Conservation (phyloP, 2,329 filamentous ascomycete species). For the Pestalotiopsis sp. region DNA sequence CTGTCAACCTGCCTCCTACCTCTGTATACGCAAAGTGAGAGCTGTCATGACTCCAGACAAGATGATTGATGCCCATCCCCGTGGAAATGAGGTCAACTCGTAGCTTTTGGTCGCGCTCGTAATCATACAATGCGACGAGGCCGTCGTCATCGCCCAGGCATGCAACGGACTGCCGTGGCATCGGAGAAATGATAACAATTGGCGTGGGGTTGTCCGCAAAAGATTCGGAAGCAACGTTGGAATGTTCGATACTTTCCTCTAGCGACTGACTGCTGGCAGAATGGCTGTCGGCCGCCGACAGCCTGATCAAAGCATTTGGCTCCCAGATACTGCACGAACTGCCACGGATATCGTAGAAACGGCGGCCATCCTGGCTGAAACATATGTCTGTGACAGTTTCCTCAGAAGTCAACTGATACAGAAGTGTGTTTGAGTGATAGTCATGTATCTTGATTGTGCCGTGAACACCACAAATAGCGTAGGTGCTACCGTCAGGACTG, state of each 20-base stretch:
- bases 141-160: conserved; percentile 8
- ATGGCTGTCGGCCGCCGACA: conserved; percentile 2
- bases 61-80: conserved; percentile 1
- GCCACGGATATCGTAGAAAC: conserved; percentile 24
- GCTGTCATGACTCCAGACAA: conserved; percentile 8
- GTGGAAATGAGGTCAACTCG: conserved; percentile 8
- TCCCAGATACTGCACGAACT: conserved; percentile 28
- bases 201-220: conserved; percentile 1
- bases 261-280: background rate
- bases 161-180: background rate
- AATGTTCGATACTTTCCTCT: background rate
- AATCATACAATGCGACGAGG: conserved; percentile 6
- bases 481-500: conserved; percentile 21
- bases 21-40: conserved; percentile 7
- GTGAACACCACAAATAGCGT: conserved; percentile 19
- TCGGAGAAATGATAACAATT: conserved; percentile 1
- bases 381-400: conserved; percentile 18
- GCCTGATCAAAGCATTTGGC: conserved; percentile 20
- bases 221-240: conserved; percentile 1
- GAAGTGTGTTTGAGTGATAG: conserved; percentile 17
- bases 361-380: conserved; percentile 23
- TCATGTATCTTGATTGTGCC: conserved; percentile 24
- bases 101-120: background rate
- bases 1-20: conserved; percentile 1
- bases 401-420: conserved; percentile 23